Evolutionary conservation across 2,329 filamentous ascomycete genomes (phyloP), one percentile per base, ranked within the genome.

Genomic region (Ophiostoma novo-ulmi): DNA sequence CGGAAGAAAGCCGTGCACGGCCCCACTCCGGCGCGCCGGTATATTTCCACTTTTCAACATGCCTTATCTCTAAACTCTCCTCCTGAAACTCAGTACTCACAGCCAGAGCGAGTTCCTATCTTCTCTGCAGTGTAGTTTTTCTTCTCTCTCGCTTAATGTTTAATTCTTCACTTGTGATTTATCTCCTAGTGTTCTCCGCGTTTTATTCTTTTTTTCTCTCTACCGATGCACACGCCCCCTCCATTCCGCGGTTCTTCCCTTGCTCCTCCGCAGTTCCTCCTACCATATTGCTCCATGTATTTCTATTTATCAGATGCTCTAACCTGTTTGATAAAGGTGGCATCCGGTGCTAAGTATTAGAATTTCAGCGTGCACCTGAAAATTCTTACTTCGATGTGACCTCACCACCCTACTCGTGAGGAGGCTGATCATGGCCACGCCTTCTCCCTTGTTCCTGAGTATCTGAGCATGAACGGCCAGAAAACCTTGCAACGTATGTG

Each of bases 141-240:
- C 26, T 63, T 58, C n/a, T 63, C 13, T 63, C 26, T 63, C 31
- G 31, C 31, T 31, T 31, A 31, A 31, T 31, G 31, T 31, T 31
- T 31, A 3, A 35, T 35, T 64, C 35, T 64, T 17, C 2, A 38
- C 7, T 20, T 5, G 14, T 64, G 5, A 64, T 64, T 11, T 39
- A n/a, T 38, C 35, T 36, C 17, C 61, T n/a, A 64, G 26, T n/a
- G 35, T 38, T 38, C 26, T 64, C 26, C 58, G 26, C 58, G 58
- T 35, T 31, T 36, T 63, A 63, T 63, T 22, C 58, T 63, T 22
- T 26, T 26, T 63, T 35, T 63, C 11, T 13, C 58, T 17, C 58
- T 63, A 64, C 35, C 35, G 61, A 64, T 64, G 31, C 61, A 64
- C 61, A 64, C 61, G 35, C 61, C 61, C 48, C 61, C 61, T 64